Evolutionary conservation across 164 flowering plant genomes (phyloP).

Genomic region (Paratinospora sagittata): DNA sequence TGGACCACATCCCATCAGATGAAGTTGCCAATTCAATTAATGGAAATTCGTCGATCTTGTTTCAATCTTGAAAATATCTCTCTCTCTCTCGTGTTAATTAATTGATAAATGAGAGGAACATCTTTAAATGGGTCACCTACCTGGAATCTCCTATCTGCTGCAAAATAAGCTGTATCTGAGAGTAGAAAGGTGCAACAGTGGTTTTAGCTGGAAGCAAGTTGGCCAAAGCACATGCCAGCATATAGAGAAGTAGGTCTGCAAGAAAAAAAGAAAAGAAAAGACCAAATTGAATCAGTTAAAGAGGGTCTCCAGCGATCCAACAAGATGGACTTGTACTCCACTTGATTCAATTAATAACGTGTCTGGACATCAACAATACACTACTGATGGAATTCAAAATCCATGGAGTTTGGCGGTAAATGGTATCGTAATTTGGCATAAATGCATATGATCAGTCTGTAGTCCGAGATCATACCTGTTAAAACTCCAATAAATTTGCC

Average conservation of each 20-base stretch:
- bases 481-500: background rate
- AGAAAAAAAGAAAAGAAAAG: background rate
- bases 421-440: background rate
- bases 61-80: background rate
- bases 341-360: background rate
- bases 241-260: background rate
- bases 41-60: background rate
- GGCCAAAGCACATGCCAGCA: background rate
- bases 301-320: background rate
- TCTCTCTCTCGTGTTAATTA: background rate
- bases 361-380: background rate
- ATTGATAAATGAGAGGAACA: background rate
- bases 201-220: background rate
- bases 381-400: background rate
- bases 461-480: background rate
- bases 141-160: background rate
- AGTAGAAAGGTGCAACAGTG: background rate
- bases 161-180: background rate
- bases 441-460: background rate
- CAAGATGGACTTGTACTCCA: background rate
- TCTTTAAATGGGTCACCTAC: background rate
- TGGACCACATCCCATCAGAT: conserved; percentile 1
- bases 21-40: background rate
- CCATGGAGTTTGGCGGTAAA: background rate
- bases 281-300: background rate